These are phyloP conservation scores for Sphagnum magellanicum DNA, from an alignment of 228 moss, liverwort and hornwort species.

Conservation along the genomic window DNA sequence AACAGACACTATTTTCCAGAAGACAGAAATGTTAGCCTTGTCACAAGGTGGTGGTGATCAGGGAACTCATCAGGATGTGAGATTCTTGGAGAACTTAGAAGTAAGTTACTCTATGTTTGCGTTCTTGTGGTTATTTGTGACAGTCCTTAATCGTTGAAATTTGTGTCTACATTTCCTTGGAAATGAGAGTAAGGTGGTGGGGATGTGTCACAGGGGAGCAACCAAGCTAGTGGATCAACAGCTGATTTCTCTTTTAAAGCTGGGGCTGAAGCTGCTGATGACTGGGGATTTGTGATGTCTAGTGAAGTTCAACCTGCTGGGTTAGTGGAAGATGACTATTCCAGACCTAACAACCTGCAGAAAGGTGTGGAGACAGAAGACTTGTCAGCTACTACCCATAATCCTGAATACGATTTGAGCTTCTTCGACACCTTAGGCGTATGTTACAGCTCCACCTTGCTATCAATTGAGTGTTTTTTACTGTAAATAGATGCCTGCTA, in stretches of 20 bases:
- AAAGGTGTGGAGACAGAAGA: constrained; percentile 11
- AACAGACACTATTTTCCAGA: too few species aligned
- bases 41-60: background rate
- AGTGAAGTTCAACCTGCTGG: constrained; percentile 12
- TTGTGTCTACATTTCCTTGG: background rate
- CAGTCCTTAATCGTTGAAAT: background rate
- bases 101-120: background rate
- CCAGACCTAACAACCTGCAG: constrained; percentile 3
- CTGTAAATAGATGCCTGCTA: background rate
- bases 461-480: background rate
- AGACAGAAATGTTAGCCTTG: too few species aligned
- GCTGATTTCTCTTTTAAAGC: constrained; percentile 15
- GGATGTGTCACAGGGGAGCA: constrained; percentile 19
- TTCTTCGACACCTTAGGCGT: constrained; percentile 49
- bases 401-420: constrained; percentile 39
- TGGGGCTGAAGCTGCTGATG: constrained; percentile 19
- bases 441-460: constrained; percentile 8
- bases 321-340: constrained; percentile 11
- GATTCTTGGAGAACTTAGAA: constrained; percentile 8
- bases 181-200: constrained; percentile 1
- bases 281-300: constrained; percentile 23
- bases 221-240: background rate
- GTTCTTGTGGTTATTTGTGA: background rate
- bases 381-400: constrained; percentile 14
- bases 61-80: constrained; percentile 15